Base-by-base conservation (phyloP, 352 stramenopile species). In the Pythium monospermum region DNA sequence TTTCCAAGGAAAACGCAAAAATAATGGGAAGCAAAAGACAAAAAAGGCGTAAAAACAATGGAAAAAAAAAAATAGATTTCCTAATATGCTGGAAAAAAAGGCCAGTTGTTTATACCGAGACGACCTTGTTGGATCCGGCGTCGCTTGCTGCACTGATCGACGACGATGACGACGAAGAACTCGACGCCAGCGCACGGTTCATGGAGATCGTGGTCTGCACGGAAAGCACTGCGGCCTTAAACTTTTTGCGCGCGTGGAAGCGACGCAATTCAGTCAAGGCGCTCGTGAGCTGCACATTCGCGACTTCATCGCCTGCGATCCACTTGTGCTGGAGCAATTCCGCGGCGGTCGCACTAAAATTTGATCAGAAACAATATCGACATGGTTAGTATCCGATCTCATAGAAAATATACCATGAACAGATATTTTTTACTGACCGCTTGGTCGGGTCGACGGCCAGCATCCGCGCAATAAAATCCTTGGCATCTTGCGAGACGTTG, bases 391-490 rank as follows among this genome's bases (percentile, higher is more conserved):
- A 25, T 54, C 16, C 7, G 10, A 41, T 53, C 18, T 41, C 18
- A 22, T 22, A 15, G 12, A 18, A 42, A 30, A n/a, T n/a, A n/a
- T n/a, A n/a, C 7, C 1, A 46, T 12, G 23, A 37, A 22, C 13
- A 12, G 8, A 38, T 26, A 26, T 51, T 28, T 10, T 42, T 16
- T 11, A 48, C 66, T 44, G 57, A 85, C 63, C 85, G 71, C 25
- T 94, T 61, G n/a, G 74, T 73, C 16, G 85, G 85, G 43, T 94
- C 67, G 10, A 94, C 76, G 12, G 93, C 68, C 15, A 96, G 63
- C 74, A 96, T 93, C 41, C 75, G 71, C 21, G 61, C 68, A 53
- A 96, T 95, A 59, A 96, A 92, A 39, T 94, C 83, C 67, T 95
- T 96, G 46, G 85, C 86, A 35, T 96, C 78, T 18, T 80, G 61